These are phyloP conservation scores for Rhododendron ferrugineum DNA, from an alignment of 148 eudicot genomes.

Conservation along the genomic window DNA sequence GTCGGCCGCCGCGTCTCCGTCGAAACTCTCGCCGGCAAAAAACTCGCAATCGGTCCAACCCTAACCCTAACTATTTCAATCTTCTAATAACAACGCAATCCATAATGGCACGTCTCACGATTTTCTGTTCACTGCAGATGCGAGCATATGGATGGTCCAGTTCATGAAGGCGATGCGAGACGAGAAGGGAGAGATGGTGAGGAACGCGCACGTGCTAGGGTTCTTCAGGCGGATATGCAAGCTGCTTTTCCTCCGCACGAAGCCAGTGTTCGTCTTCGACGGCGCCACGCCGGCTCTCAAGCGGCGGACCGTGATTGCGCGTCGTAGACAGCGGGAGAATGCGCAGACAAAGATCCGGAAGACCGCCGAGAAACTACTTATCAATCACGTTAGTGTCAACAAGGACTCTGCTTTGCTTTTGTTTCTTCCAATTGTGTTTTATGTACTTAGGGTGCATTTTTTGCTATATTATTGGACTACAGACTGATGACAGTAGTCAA, in stretches of 20 bases:
- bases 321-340: conserved; percentile 86
- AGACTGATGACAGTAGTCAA: background rate
- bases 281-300: conserved; percentile 92
- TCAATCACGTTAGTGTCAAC: conserved; percentile 58
- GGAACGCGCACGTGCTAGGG: conserved; percentile 84
- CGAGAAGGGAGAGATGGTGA: conserved; percentile 94
- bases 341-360: conserved; percentile 89
- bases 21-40: conserved; percentile 90
- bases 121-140: conserved; percentile 45
- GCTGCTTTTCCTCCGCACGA: conserved; percentile 77
- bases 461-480: background rate
- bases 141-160: conserved; percentile 98
- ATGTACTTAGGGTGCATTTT: background rate
- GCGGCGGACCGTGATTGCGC: conserved; percentile 82
- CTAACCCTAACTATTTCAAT: conserved; percentile 14
- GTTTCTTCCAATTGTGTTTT: background rate
- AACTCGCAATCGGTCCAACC: conserved; percentile 77
- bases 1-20: conserved; percentile 99
- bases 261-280: conserved; percentile 94
- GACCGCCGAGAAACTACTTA: conserved; percentile 87
- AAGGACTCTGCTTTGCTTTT: background rate
- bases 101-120: background rate
- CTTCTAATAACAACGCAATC: background rate
- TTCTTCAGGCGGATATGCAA: conserved; percentile 97
- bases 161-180: conserved; percentile 99